These are phyloP conservation scores for Heterobasidion irregulare DNA, from an alignment of 1,284 basidiomycete species.

Conservation along the genomic window DNA sequence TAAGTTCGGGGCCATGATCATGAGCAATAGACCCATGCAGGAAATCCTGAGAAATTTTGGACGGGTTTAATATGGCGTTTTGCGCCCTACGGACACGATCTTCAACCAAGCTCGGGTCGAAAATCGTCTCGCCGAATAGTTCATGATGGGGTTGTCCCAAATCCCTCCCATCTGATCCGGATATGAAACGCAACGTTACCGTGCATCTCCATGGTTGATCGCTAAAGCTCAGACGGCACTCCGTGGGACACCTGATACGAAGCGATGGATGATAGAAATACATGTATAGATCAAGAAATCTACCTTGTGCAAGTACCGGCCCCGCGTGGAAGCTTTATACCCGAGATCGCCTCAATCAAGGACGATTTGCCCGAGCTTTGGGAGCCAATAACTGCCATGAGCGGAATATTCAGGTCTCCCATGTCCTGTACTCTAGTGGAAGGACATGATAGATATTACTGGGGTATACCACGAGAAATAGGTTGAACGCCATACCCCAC, in stretches of 20 bases:
- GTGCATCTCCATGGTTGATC: constrained; percentile 44
- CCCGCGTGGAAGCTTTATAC: constrained; percentile 59
- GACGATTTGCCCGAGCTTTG: constrained; percentile 74
- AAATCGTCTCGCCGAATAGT: constrained; percentile 44
- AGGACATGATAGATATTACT: neutral
- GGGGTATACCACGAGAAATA: neutral
- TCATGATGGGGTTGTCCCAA: constrained; percentile 31
- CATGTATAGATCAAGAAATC: neutral
- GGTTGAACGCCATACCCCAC: neutral
- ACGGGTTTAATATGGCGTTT: constrained; percentile 56
- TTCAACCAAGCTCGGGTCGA: constrained; percentile 40
- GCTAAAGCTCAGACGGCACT: constrained; percentile 48
- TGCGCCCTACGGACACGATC: constrained; percentile 60
- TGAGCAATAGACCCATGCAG: constrained; percentile 25
- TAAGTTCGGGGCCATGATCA: constrained; percentile 13
- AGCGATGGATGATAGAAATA: neutral
- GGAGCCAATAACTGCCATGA: constrained; percentile 57
- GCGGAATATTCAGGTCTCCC: constrained; percentile 50
- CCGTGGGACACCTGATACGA: constrained; percentile 57
- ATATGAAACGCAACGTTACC: constrained; percentile 25
- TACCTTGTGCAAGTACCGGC: constrained; percentile 59
- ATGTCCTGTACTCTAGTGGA: neutral
- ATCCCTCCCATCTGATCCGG: constrained; percentile 31
- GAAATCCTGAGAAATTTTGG: constrained; percentile 24
- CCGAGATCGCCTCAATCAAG: constrained; percentile 67